Conservation (phyloP, 176 grass and related monocot species). For the Phyllostachys edulis region DNA sequence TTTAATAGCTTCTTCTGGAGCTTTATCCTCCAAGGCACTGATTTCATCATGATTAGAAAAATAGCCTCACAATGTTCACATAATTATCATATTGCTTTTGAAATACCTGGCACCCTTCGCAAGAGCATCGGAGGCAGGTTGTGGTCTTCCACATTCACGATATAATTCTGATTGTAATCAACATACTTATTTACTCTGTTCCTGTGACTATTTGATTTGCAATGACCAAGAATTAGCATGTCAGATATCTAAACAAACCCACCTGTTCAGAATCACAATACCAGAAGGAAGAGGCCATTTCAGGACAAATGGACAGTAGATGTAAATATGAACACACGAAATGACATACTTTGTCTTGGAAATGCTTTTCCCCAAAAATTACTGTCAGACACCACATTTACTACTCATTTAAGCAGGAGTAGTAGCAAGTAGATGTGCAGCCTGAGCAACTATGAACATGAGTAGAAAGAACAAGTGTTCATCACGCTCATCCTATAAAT, state of each 20-base stretch:
- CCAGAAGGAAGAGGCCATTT: not conserved
- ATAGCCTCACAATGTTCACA: conserved; percentile 1
- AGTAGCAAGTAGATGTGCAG: not conserved
- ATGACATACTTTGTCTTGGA: not conserved
- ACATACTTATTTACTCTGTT: not conserved
- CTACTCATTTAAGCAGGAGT: not conserved
- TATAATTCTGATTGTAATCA: conserved; percentile 46
- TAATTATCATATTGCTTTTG: not conserved
- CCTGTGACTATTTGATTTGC: not conserved
- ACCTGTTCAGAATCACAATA: not conserved
- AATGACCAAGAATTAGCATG: not conserved
- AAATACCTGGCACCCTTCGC: conserved; percentile 89
- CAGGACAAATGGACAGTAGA: not conserved
- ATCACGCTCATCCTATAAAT: not conserved
- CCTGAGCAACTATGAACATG: not conserved
- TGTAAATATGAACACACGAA: not conserved
- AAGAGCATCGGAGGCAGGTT: conserved; percentile 96
- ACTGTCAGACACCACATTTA: not conserved
- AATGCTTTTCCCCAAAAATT: not conserved
- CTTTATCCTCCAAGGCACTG: conserved; percentile 86
- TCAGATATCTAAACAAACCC: not conserved
- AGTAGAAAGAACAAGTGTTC: not conserved
- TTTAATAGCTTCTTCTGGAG: conserved; percentile 79
- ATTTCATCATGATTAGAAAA: conserved; percentile 29
- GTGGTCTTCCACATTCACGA: conserved; percentile 82